A percentile compares a stretch with the other conserved stretches of the same genome.
Conservation (phyloP, 164 flowering plant species). For the Vitis riparia region DNA sequence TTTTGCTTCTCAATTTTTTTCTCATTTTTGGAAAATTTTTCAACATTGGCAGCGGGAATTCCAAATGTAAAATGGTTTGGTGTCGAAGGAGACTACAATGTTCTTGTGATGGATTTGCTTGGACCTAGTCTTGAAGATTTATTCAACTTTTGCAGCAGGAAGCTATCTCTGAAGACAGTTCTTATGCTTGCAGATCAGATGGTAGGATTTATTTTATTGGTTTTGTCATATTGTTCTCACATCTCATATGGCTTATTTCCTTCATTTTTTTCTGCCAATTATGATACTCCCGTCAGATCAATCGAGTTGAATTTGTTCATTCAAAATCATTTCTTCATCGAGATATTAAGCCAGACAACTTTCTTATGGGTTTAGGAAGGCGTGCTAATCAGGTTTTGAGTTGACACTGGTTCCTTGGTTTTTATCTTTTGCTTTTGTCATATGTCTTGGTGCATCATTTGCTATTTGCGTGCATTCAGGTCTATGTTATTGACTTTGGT, state of each 20-base stretch:
- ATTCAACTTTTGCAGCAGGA: conserved; percentile 73
- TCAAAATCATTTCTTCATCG: conserved; percentile 70
- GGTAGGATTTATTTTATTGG: conserved; percentile 32
- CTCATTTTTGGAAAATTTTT: neutral
- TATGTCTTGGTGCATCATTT: neutral
- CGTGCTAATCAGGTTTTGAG: conserved; percentile 63
- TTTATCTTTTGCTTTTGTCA: neutral
- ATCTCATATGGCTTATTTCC: neutral
- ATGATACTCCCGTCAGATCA: conserved; percentile 36
- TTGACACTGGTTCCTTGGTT: neutral
- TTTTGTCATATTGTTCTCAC: neutral
- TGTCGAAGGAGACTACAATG: conserved; percentile 80
- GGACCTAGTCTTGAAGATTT: conserved; percentile 83
- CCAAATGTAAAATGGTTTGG: conserved; percentile 76
- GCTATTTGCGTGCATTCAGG: conserved; percentile 27
- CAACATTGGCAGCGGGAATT: conserved; percentile 56
- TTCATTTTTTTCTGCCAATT: neutral
- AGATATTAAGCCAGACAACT: conserved; percentile 74
- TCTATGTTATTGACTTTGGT: conserved; percentile 70
- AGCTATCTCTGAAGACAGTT: conserved; percentile 69
- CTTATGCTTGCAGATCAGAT: conserved; percentile 84
- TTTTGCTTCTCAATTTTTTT: neutral
- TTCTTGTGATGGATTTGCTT: conserved; percentile 71
- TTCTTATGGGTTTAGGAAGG: conserved; percentile 71
- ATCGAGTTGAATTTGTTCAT: conserved; percentile 70